Evolutionary conservation across 2,329 filamentous ascomycete genomes (phyloP), one percentile per base, ranked within the genome.

Genomic region (Microsporum canis): DNA sequence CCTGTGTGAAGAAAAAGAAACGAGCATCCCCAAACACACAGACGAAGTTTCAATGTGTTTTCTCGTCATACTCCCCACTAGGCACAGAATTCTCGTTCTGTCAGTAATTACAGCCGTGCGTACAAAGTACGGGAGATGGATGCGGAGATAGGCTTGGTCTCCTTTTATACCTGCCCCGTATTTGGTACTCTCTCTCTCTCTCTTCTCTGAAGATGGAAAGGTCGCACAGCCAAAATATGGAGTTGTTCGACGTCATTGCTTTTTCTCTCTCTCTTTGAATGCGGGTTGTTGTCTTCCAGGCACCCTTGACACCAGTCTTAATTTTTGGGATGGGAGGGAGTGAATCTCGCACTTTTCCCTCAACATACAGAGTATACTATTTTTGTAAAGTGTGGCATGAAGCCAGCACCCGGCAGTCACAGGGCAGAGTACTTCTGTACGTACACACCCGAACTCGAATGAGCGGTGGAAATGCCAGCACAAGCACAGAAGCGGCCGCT

Each of bases 221-320:
- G 49, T 53, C 10, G 49, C 49, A 53, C 49, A 27, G 49, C 49
- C 49, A 53, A 53, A 53, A 33, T 53, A 53, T 53, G 49, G 49
- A 53, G 27, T 53, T 33, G 49, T 7, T 12, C 29, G 31, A n/a
- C 12, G 12, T 14, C 49, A 8, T 53, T 53, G 49, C 49, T 53
- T 53, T 53, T 49, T 53, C 39, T 53, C 12, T 23, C 14, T 43
- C 17, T 43, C 39, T 43, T 43, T 43, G 39, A 43, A 43, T 53
- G 31, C 7, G 49, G 49, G 49, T 31, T 34, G 49, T 53, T 53
- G 49, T 29, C 31, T 53, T 23, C 49, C 49, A 53, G 49, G 49
- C 49, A 53, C 49, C 49, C 49, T 33, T 53, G 49, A 53, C 49
- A 27, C 5, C 49, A 23, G 49, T 53, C 49, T 53, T 29, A 6